Percentiles rank a stretch among this genome's conserved stretches.
These are phyloP conservation scores for Diplosphaera chodatii DNA, from an alignment of 139 green algal species.

Conservation along the genomic window DNA sequence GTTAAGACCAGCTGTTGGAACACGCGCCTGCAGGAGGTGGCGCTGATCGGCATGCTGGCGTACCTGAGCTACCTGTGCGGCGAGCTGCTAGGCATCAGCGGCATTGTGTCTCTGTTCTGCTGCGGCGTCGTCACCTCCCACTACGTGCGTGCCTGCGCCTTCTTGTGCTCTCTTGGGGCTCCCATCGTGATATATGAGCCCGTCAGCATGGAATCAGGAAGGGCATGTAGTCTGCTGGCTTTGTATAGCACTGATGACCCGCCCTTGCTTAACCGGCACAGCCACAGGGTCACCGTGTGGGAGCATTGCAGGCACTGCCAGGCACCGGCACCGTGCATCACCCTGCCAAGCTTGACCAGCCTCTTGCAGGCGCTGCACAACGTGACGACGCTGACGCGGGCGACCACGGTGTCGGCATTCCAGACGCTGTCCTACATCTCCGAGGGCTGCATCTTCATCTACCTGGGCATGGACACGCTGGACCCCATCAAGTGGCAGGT, in stretches of 20 bases:
- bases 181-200: no score
- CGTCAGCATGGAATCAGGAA: no score
- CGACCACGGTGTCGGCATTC: slow-evolving; percentile 35
- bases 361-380: slow-evolving; percentile 59
- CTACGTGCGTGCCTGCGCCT: slow-evolving; percentile 33
- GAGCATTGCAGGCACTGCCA: no score
- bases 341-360: no score
- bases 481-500: slow-evolving; percentile 73
- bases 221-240: no score
- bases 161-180: no score
- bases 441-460: slow-evolving; percentile 80
- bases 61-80: slow-evolving; percentile 70
- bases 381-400: slow-evolving; percentile 25
- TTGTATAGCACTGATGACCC: no score
- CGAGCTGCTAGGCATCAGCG: slow-evolving; percentile 52
- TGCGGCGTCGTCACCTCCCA: slow-evolving; percentile 66
- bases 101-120: slow-evolving; percentile 81
- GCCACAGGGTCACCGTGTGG: no score
- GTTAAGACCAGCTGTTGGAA: no score
- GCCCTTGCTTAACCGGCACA: no score
- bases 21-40: slow-evolving; percentile 55
- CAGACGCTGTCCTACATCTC: slow-evolving; percentile 54
- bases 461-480: slow-evolving; percentile 72
- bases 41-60: slow-evolving; percentile 47
- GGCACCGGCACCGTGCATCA: no score